Evolutionary conservation across 805 yeast genomes (phyloP).

Genomic region (Saccharomycopsis fodiens): DNA sequence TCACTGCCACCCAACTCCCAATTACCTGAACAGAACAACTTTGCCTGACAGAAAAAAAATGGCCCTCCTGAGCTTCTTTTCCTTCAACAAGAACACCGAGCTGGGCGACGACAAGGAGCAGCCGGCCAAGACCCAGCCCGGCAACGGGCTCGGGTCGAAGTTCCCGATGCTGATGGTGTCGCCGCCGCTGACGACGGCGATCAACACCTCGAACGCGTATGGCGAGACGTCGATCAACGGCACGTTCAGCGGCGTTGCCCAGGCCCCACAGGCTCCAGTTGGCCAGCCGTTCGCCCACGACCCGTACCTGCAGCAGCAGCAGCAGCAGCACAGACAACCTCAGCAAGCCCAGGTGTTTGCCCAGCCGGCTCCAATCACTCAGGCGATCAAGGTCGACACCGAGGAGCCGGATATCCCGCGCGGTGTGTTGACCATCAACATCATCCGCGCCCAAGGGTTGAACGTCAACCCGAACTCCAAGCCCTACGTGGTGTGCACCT

Average conservation of each 20-base stretch:
- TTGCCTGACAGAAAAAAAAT: no score
- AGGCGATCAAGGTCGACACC: constrained; percentile 19
- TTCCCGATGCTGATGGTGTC: constrained; percentile 14
- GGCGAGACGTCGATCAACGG: constrained; percentile 18
- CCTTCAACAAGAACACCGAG: constrained; percentile 18
- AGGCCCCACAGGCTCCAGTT: constrained; percentile 17
- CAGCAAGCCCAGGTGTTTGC: constrained; percentile 17
- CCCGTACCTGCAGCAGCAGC: constrained; percentile 4
- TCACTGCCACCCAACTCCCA: no score
- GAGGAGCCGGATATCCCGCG: constrained; percentile 25
- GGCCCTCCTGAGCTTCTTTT: constrained; percentile 18
- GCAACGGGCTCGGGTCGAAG: constrained; percentile 9
- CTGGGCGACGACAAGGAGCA: constrained; percentile 3
- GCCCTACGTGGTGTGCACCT: constrained; percentile 88
- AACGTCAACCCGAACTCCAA: constrained; percentile 50
- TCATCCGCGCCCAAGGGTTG: constrained; percentile 72
- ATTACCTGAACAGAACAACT: no score
- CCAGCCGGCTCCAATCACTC: constrained; percentile 1
- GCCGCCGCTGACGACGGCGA: constrained; percentile 17
- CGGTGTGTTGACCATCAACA: constrained; percentile 77
- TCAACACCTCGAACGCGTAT: constrained; percentile 18
- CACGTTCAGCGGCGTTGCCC: constrained; percentile 20
- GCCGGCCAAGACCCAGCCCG: constrained; percentile 2
- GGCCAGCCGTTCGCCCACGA: constrained; percentile 1
- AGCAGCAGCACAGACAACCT: constrained; percentile 12